Base-by-base conservation (phyloP, 371 early-diverging fungal genomes). In the Syncephalis plumigaleata region DNA sequence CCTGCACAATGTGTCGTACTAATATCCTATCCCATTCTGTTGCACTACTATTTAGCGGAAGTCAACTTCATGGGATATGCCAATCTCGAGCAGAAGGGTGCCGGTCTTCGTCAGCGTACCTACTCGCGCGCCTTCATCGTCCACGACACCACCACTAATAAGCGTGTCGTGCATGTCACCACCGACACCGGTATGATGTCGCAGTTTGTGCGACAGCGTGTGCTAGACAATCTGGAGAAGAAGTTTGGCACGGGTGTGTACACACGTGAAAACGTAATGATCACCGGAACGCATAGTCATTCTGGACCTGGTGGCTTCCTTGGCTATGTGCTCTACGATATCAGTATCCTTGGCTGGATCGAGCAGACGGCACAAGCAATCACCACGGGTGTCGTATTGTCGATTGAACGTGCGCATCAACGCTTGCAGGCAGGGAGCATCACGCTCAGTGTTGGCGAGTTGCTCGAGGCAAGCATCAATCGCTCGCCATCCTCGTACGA, bases 271-370 rank as follows among this genome's bases (percentile, higher is more conserved):
- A 80, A 80, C 55, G 59, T 80, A 20, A 67, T 73, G 69, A 50
- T 78, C 3, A 71, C 75, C 1, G 73, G 72, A 26, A 78, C 75
- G 9, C 80, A 80, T 57, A 70, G 74, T 5, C 80, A 80, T 48
- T 63, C 67, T 47, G 63, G 63, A 2, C 58, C 66, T 52, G 71
- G 60, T 38, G 65, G 69, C 8, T 71, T 58, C 42, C 43, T 65
- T 5, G 62, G 73, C 48, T 58, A 72, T 44, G 22, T 45, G 18
- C 36, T 61, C 42, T 48, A 51, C 51, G 42, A 45, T 47, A 11
- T 62, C 2, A 54, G 39, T 26, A 25, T 46, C 9, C 31, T 56
- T 15, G 68, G 68, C 9, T 63, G 60, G 46, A 61, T 70, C 24
- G 65, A 70, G 31, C 69, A 65, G 47, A 67, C 65, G 3, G 54